Conservation (phyloP, 768 basidiomycete genomes). For the Kwoniella europaea region DNA sequence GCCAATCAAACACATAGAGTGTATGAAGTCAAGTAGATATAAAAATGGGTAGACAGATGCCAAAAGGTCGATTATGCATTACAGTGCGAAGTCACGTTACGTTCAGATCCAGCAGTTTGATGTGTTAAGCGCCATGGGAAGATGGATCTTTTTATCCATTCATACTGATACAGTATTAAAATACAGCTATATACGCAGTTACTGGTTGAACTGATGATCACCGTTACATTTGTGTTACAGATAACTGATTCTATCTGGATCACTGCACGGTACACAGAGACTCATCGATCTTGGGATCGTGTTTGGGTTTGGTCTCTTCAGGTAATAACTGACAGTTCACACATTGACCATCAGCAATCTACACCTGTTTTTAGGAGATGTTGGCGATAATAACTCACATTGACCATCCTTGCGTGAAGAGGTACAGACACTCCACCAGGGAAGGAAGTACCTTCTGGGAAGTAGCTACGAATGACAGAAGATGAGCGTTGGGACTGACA, state of each 20-base stretch:
- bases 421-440: conserved; percentile 55
- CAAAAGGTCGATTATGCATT: background rate
- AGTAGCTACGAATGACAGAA: conserved; percentile 35
- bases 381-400: conserved; percentile 16
- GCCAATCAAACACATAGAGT: background rate
- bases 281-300: conserved; percentile 3
- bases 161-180: background rate
- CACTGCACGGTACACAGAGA: conserved; percentile 15
- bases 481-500: too few species aligned
- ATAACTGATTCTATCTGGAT: background rate
- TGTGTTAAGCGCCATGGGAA: background rate
- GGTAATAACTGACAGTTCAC: conserved; percentile 6
- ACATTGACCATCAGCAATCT: background rate
- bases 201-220: background rate
- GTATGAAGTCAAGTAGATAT: conserved; percentile 2
- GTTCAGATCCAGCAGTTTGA: background rate
- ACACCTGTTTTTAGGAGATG: background rate
- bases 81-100: background rate
- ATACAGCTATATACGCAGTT: background rate
- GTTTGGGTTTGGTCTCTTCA: conserved; percentile 15
- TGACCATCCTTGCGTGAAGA: conserved; percentile 57
- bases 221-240: background rate
- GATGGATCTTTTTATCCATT: background rate
- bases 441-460: conserved; percentile 56
- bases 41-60: background rate